A percentile compares a stretch with the other conserved stretches of the same genome.
Conservation (phyloP, 495 filamentous ascomycete species). For the Penicillium waksmanii region DNA sequence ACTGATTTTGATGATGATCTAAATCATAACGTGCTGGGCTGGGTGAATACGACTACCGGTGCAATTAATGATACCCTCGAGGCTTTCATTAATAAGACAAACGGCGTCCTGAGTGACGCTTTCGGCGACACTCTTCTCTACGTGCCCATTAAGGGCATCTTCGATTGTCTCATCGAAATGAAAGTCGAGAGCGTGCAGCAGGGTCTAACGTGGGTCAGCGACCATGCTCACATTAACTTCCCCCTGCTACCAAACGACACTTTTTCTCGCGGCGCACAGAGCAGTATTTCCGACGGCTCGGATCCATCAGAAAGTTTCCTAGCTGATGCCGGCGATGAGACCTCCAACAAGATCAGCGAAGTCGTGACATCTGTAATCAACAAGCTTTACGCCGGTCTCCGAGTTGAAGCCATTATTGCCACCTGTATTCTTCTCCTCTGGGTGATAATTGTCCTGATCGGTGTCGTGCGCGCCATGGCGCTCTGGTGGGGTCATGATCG, state of each 20-base stretch:
- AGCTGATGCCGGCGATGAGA: conserved; percentile 64
- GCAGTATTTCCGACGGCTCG: conserved; percentile 55
- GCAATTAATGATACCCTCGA: conserved; percentile 88
- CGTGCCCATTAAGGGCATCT: conserved; percentile 70
- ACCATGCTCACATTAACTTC: conserved; percentile 82
- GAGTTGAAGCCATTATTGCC: conserved; percentile 77
- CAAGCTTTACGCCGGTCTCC: conserved; percentile 65
- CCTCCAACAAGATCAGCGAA: conserved; percentile 78
- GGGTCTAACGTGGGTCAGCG: conserved; percentile 85
- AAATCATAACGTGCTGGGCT: conserved; percentile 84
- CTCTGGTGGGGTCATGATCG: conserved; percentile 46
- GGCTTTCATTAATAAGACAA: conserved; percentile 74
- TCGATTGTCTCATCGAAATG: conserved; percentile 75
- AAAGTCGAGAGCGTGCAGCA: conserved; percentile 77
- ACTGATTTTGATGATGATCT: conserved; percentile 67
- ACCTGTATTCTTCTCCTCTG: conserved; percentile 70
- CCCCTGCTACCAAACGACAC: conserved; percentile 77
- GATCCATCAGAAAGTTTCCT: conserved; percentile 69
- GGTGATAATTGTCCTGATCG: conserved; percentile 74
- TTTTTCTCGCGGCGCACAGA: conserved; percentile 78
- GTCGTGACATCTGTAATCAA: conserved; percentile 68
- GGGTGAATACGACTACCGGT: conserved; percentile 79
- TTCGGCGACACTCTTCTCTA: conserved; percentile 80
- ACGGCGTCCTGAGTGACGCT: conserved; percentile 67
- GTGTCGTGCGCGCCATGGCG: conserved; percentile 65